Percentiles rank a stretch among this genome's conserved stretches.
Evolutionary conservation across 768 basidiomycete species (phyloP).

Genomic region (Lactarius tabidus): DNA sequence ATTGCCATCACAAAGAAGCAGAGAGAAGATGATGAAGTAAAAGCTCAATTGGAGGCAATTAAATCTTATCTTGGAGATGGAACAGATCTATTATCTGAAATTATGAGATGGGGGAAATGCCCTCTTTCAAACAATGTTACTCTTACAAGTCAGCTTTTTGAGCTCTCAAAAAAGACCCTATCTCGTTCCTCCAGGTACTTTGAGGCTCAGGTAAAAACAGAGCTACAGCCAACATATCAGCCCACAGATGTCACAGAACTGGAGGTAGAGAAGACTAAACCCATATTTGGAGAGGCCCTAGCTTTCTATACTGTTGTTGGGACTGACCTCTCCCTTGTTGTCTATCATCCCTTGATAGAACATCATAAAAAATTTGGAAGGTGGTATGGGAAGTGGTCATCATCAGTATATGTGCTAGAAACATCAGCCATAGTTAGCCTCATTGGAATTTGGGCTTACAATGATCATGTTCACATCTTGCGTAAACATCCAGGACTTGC

Average conservation of each 20-base stretch:
- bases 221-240: background rate
- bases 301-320: background rate
- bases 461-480: no score
- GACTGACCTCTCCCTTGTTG: background rate
- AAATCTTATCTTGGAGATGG: background rate
- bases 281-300: background rate
- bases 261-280: background rate
- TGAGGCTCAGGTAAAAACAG: background rate
- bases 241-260: background rate
- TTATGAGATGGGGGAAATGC: background rate
- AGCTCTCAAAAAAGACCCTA: background rate
- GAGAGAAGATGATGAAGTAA: background rate
- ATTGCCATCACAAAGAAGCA: background rate
- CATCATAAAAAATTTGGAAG: background rate
- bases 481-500: no score
- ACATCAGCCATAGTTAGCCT: no score
- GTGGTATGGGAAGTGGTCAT: no score
- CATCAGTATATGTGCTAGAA: no score
- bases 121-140: background rate
- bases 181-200: background rate
- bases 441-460: no score
- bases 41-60: background rate
- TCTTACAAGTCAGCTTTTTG: background rate
- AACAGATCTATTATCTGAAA: background rate
- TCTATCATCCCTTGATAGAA: background rate